Evolutionary conservation across 1,139 yeast genomes (phyloP), one percentile per base, ranked within the genome.

Genomic region (Yamadazyma siamensis): DNA sequence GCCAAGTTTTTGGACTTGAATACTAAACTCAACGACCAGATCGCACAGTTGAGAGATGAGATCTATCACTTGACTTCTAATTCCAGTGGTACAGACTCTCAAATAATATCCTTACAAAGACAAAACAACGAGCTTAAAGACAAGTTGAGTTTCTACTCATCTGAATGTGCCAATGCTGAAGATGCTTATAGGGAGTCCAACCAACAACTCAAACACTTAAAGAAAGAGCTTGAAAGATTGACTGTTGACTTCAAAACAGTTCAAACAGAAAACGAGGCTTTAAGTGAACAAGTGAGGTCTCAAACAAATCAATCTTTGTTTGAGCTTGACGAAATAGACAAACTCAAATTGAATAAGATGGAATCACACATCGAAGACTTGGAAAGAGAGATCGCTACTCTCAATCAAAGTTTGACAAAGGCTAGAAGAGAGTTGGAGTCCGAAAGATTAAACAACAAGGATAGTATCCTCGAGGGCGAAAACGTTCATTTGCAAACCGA

Each of bases 301-400:
- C 38, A 34, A 13, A 29, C 31, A 13, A 33, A 32, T 13, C 25
- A 33, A 8, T 15, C 23, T 13, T n/a, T n/a, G n/a, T n/a, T n/a
- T n/a, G n/a, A n/a, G n/a, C n/a, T n/a, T n/a, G n/a, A n/a, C n/a
- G 60, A 57, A 27, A 41, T 57, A 16, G 61, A 57, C 13, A 41
- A 42, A 13, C 39, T 48, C 11, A 52, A 40, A 29, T 35, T 44
- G 18, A 42, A 35, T 31, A 44, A 40, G 20, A 39, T 49, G 21
- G 56, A 52, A 33, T 34, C 43, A 4, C 59, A 55, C 23, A 47
- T 41, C 25, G 39, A 33, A 12, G 25, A 24, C 10, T 28, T 35
- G 20, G 28, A 27, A 12, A 34, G 32, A 17, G 41, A 41, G 21
- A 27, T 41, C 8, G 37, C 30, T 8, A 17, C 21, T 9, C 26